phyloP scores from a whole-genome alignment of 23 red algal genomes.

The Pyropia yezoensis region DNA sequence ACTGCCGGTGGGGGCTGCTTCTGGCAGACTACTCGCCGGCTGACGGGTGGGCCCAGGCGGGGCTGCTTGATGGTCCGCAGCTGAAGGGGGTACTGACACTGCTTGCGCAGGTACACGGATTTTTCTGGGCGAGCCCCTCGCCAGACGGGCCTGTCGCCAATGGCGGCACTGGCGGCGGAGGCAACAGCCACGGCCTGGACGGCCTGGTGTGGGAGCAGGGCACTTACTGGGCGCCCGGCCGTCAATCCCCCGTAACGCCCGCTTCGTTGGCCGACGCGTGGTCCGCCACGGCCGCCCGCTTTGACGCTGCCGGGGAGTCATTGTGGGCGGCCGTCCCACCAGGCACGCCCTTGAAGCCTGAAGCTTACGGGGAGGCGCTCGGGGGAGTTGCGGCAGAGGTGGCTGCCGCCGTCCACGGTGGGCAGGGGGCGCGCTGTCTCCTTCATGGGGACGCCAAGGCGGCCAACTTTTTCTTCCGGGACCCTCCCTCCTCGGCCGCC shows the following conservation, averaged over 20 bases:
- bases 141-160: no score
- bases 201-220: constrained; percentile 32
- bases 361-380: no score
- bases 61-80: constrained; percentile 16
- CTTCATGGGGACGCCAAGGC: constrained; percentile 60
- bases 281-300: not conserved
- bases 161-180: no score
- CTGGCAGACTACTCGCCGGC: constrained; percentile 34
- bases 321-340: no score
- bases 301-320: not conserved
- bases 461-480: constrained; percentile 47
- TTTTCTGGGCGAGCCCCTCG: constrained; percentile 24
- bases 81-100: constrained; percentile 10
- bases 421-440: not conserved
- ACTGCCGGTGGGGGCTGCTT: constrained; percentile 31
- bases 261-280: constrained; percentile 17
- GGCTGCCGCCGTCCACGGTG: not conserved
- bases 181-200: constrained; percentile 1
- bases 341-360: no score
- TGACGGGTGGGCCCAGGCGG: constrained; percentile 41
- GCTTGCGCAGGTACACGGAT: constrained; percentile 36
- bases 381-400: no score
- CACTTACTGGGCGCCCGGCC: constrained; percentile 36
- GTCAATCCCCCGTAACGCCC: constrained; percentile 23
- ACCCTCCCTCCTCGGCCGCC: not conserved